phyloP scores from a whole-genome alignment of 2,329 filamentous ascomycete species.

The Stagonosporopsis tanaceti region DNA sequence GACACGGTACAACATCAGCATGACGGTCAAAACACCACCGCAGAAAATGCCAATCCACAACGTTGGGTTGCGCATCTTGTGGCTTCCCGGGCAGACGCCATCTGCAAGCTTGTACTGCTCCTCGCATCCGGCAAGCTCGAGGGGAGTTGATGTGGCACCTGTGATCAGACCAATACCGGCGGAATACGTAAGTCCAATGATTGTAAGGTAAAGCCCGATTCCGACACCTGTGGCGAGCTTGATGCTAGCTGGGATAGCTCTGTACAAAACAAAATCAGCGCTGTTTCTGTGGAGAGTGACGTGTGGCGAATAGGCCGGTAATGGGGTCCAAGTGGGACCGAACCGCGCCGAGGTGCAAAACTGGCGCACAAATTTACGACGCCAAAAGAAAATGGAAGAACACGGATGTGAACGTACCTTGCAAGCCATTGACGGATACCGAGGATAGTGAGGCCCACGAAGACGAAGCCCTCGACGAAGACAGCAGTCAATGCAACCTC shows the following conservation, averaged over 20 bases:
- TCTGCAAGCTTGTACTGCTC: conserved; percentile 53
- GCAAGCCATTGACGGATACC: conserved; percentile 76
- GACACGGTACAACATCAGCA: conserved; percentile 85
- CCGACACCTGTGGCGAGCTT: conserved; percentile 87
- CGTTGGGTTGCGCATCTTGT: conserved; percentile 82
- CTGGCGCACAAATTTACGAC: conserved; percentile 19
- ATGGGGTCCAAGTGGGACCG: conserved; percentile 20
- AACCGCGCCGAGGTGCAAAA: conserved; percentile 18
- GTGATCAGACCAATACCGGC: conserved; percentile 83
- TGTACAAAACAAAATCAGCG: conserved; percentile 56
- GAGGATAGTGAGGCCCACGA: conserved; percentile 77
- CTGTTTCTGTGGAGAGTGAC: conserved; percentile 61
- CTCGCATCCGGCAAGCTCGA: conserved; percentile 78
- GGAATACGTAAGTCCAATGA: conserved; percentile 79
- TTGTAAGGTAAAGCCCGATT: conserved; percentile 81
- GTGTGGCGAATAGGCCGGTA: conserved; percentile 17
- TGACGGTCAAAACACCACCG: conserved; percentile 78
- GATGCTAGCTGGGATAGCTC: conserved; percentile 82
- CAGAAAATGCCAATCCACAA: conserved; percentile 92
- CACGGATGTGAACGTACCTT: conserved; percentile 26
- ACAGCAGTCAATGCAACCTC: conserved; percentile 81
- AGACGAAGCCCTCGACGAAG: conserved; percentile 88
- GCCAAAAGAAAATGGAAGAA: conserved; percentile 16
- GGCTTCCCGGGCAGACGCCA: conserved; percentile 66
- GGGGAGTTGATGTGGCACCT: conserved; percentile 71